Base-by-base conservation (phyloP, 192 early-diverging fungal genomes). In the Coemansia sp. region DNA sequence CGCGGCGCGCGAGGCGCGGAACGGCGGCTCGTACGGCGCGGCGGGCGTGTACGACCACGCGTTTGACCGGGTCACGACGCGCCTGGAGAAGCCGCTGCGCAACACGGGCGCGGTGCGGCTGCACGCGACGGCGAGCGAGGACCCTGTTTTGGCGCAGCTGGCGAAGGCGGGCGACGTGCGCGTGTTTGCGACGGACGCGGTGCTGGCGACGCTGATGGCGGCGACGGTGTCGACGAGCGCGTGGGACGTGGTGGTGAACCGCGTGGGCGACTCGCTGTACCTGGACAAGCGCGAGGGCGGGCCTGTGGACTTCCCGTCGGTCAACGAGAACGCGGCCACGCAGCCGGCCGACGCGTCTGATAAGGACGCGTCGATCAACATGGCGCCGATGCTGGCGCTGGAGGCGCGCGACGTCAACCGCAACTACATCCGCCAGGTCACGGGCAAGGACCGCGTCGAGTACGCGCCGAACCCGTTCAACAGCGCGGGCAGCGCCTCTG, bases 291-390 rank as follows among this genome's bases (percentile, higher is more conserved):
- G 97, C 44, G 83, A 87, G 31, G 91, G 89, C 47, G 91, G 92
- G 12, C 60, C 70, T 6, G n/a, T 84, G 64, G 95, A 98, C 72
- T 90, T 89, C 58, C 77, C 91, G 5, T 87, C 90, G 38, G 97
- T 99, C 35, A 97, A 99, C 71, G 97, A 99, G 74, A 98, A 97
- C 81, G 91, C 95, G 9, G 74, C 75, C 7, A 92, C 95, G 57
- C 93, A 93, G 14, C 95, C 97, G 19, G 81, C 90, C 22, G 97
- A 99, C 56, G 71, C 77, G n/a, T 60, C 62, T 18, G 95, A 97
- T 32, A 94, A 92, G 82, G 93, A 94, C 28, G 53, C 25, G 0
- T 51, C 66, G 9, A 87, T 94, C 71, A 99, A 99, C 84, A 87
- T 89, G 6, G 91, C 94, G 50, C 73, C 83, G 53, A 85, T 87